Evolutionary conservation across 2,329 filamentous ascomycete species (phyloP).

Genomic region (Hymenoscyphus fructigenus): DNA sequence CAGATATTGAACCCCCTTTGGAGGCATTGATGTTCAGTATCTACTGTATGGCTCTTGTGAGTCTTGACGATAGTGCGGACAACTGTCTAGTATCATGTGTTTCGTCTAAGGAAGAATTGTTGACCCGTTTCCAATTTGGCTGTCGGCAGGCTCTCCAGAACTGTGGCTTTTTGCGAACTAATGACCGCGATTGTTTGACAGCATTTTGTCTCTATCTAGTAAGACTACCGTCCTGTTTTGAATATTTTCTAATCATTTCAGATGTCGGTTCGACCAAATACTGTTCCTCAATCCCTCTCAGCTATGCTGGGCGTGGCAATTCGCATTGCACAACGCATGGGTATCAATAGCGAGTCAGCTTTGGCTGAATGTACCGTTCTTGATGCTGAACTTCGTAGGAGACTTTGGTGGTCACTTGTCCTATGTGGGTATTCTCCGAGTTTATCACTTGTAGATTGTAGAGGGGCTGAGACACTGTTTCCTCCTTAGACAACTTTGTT

Average conservation of each 20-base stretch:
- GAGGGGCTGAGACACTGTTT: too few relatives aligned
- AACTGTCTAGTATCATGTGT: slow-evolving; percentile 50
- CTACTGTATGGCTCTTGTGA: slow-evolving; percentile 59
- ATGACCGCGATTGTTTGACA: slow-evolving; percentile 47
- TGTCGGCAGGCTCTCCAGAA: slow-evolving; percentile 48
- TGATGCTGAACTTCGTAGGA: slow-evolving; percentile 68
- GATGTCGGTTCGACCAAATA: slow-evolving; percentile 34
- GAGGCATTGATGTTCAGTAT: slow-evolving; percentile 66
- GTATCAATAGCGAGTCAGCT: slow-evolving; percentile 62
- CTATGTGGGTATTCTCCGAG: too few relatives aligned
- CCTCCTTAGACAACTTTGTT: too few relatives aligned
- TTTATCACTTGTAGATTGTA: too few relatives aligned
- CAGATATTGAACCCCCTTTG: slow-evolving; percentile 54
- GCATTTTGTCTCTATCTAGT: slow-evolving; percentile 56
- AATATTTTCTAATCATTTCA: slow-evolving; percentile 18
- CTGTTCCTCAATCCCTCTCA: slow-evolving; percentile 60
- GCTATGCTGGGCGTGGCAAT: slow-evolving; percentile 65
- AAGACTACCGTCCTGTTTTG: slow-evolving; percentile 28
- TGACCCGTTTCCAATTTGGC: slow-evolving; percentile 44
- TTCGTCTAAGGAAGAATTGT: slow-evolving; percentile 39
- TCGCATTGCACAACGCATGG: slow-evolving; percentile 66
- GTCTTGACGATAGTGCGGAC: slow-evolving; percentile 46
- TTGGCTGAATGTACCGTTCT: slow-evolving; percentile 49
- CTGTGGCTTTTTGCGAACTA: slow-evolving; percentile 42
- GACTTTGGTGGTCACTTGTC: slow-evolving; percentile 78